Base-by-base conservation (phyloP, 2,329 filamentous ascomycete genomes). In the Sphaceloma murrayae region DNA sequence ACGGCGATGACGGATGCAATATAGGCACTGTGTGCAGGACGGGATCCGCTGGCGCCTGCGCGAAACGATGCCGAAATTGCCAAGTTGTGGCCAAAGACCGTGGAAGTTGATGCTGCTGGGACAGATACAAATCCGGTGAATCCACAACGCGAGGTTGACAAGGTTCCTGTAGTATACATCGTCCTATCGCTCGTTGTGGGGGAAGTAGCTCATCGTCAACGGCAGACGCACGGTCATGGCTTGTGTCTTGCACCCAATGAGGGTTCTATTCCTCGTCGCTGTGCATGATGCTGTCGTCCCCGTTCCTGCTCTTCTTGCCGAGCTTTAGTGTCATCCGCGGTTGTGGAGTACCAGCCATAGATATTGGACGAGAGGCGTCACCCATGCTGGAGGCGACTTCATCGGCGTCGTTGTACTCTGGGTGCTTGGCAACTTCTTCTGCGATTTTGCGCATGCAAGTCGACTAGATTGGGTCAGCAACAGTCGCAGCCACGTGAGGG, bases 271-370 rank as follows among this genome's bases (percentile, higher is more conserved):
- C 73, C 48, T 75, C 70, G 50, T 77, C 73, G 56, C 73, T 77
- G 54, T 70, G 69, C 43, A 61, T 57, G 40, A 58, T 54, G 49
- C 64, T 68, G 36, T 62, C 63, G 6, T 64, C 66, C 34, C 63
- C 65, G 45, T 62, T 62, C 31, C 58, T 54, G 9, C 62, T 62
- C 47, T 70, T 73, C 53, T 75, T 72, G 16, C 68, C 82, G 49
- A 89, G 69, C 67, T 82, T 87, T 63, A 89, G 56, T 56, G 73
- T 88, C 46, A 80, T 70, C 3, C 75, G 67, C 72, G 18, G 70
- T 61, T 49, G 68, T 61, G 84, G 82, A 18, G 83, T 88, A 40
- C 74, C 73, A 13, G 70, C 70, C 48, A 66, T 74, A 4, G 75
- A 73, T 10, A 67, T 65, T 14, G 67, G 65, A 14, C 66, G 66